Percentiles rank a stretch among this genome's conserved stretches.
These are phyloP conservation scores for Recurvomyces mirabilis DNA, from an alignment of 495 filamentous ascomycete species.

Conservation along the genomic window DNA sequence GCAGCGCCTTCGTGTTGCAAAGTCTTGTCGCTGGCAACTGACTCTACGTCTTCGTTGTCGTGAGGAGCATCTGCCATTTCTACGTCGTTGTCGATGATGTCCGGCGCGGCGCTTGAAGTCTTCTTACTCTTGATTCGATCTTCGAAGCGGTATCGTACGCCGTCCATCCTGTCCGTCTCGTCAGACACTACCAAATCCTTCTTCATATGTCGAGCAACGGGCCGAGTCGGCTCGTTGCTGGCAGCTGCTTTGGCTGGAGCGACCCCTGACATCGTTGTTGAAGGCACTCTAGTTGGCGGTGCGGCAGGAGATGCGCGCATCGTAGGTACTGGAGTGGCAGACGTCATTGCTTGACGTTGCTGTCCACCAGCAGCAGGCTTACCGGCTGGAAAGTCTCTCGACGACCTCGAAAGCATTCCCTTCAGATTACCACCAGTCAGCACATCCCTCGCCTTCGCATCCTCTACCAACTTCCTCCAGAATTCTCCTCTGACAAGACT, in stretches of 20 bases:
- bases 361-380: neutral
- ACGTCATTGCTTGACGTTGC: neutral
- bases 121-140: constrained; percentile 15
- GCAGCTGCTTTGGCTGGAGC: too few species aligned
- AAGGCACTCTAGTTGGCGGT: neutral
- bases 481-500: constrained; percentile 77
- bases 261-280: too few species aligned
- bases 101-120: neutral
- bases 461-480: constrained; percentile 73
- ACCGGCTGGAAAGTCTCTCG: constrained; percentile 19
- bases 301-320: constrained; percentile 1
- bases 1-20: neutral
- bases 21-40: constrained; percentile 3
- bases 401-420: constrained; percentile 39
- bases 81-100: constrained; percentile 10
- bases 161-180: constrained; percentile 16
- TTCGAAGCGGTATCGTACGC: constrained; percentile 17
- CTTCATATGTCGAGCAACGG: too few species aligned
- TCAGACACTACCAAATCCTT: neutral
- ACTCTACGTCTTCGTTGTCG: constrained; percentile 1
- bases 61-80: constrained; percentile 11
- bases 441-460: constrained; percentile 60
- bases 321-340: neutral
- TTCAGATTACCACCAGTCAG: constrained; percentile 64
- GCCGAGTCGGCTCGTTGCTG: too few species aligned